Evolutionary conservation across 768 basidiomycete genomes (phyloP).

Genomic region (Strobilomyces echinocephalus): DNA sequence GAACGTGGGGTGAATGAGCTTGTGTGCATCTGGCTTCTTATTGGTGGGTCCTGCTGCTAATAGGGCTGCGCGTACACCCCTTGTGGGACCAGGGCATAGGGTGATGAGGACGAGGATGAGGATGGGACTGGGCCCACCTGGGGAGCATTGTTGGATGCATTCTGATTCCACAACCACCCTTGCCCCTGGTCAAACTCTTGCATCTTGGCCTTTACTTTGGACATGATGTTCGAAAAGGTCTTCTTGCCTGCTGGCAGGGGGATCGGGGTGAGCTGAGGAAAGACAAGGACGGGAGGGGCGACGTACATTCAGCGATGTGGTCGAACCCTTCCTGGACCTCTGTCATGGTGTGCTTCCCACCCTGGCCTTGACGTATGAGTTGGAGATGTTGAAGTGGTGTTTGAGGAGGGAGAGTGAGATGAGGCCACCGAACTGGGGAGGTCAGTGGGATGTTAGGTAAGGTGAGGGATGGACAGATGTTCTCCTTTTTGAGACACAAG

Average conservation of each 20-base stretch:
- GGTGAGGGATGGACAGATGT: constrained; percentile 47
- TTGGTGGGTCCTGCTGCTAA: background rate
- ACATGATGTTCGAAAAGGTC: constrained; percentile 65
- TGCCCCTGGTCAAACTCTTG: constrained; percentile 65
- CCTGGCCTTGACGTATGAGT: constrained; percentile 70
- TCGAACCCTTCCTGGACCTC: constrained; percentile 73
- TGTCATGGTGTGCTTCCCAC: constrained; percentile 47
- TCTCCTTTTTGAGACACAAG: constrained; percentile 45
- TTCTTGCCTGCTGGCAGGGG: constrained; percentile 60
- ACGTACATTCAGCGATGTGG: constrained; percentile 75
- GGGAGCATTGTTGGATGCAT: background rate
- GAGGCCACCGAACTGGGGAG: constrained; percentile 65
- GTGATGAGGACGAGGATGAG: background rate
- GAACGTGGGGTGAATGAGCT: too few relatives aligned
- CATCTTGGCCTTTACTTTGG: constrained; percentile 79
- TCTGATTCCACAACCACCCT: constrained; percentile 16
- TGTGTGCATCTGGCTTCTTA: too few relatives aligned
- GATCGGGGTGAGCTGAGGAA: background rate
- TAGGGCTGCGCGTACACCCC: constrained; percentile 5
- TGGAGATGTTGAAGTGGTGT: constrained; percentile 93
- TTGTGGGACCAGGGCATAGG: background rate
- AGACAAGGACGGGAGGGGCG: background rate
- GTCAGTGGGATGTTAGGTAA: background rate
- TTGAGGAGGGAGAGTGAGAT: constrained; percentile 76
- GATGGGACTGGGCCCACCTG: background rate